Base-by-base conservation (phyloP, 257 asterid species). In the Solanum piurae region DNA sequence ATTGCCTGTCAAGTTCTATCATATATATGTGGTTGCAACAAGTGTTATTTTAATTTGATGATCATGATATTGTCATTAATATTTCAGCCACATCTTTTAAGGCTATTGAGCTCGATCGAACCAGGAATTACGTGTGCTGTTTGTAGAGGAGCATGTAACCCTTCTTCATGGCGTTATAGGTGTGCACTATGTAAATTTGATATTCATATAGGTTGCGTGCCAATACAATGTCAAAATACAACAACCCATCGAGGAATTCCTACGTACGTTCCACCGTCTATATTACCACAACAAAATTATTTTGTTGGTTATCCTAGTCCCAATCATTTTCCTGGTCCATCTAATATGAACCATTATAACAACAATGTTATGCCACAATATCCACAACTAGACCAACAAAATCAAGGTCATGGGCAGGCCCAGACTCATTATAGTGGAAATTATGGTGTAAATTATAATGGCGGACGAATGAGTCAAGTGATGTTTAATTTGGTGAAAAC, bases 91-190 rank as follows among this genome's bases (percentile, higher is more conserved):
- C 88, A 31, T 88, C 88, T 83, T 62, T 75, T 60, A 72, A 84
- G 34, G 83, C 80, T 84, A 83, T 86, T 86, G 88, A 3, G 33
- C 20, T 69, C 83, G 9, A 2, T 33, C 13, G 73, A 62, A n/a
- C 5, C 21, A 38, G 68, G 60, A 5, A 58, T 55, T 18, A 71
- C 25, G 1, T 73, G 88, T 46, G 84, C 8, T 8, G 25, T 73
- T 7, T 86, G 88, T 11, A 58, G 31, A 13, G 83, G 37, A 40
- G 36, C 34, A 20, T 86, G 88, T 31, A 52, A 52, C 44, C 36
- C 66, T 27, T 49, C 86, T 1, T 84, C 88, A 34, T 90, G 92
- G 92, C 74, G 89, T 79, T 90, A 90, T 37, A 64, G 88, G 25
- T 90, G 90, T 36, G 89, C 62, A 9, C 21, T 16, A 2, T 90